Base-by-base conservation (phyloP, 2,329 filamentous ascomycete genomes). In the Sarocladiaceae sp. region DNA sequence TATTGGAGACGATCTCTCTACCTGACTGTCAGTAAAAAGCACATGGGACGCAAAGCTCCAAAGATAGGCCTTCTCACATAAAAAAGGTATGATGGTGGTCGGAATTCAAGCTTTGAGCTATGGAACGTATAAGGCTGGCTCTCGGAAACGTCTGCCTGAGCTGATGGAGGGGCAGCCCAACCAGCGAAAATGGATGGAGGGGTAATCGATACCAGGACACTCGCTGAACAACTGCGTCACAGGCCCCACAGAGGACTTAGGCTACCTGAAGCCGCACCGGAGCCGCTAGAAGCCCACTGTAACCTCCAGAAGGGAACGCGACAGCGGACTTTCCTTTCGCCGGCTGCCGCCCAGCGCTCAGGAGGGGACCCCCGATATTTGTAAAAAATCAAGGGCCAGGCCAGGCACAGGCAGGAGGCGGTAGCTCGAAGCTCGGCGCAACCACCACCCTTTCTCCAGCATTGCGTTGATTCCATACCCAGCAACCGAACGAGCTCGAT, bases 161-260 rank as follows among this genome's bases (percentile, higher is more conserved):
- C n/a, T 29, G n/a, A 47, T 37, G 40, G 45, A 43, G 45, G 45
- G 45, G 45, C 40, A 43, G n/a, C n/a, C n/a, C n/a, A n/a, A n/a
- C n/a, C 20, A 5, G 27, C 27, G 29, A 32, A 32, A 33, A 24
- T 4, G 35, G 37, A 46, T 45, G 47, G 54, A 56, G 55, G 50
- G 55, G 51, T 43, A 43, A 43, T 43, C 27, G 40, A 43, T 43
- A 43, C 6, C 16, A 33, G 26, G 5, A 3, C 26, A 29, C n/a
- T n/a, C n/a, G n/a, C n/a, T n/a, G n/a, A n/a, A n/a, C 6, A 23
- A 27, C 37, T 41, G 40, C 40, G 40, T 43, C 40, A 43, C 40
- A 32, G 18, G 12, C 12, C 40, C 40, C 40, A 21, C 24, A 19
- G 27, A 21, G 37, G 26, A 24, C 37, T 24, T 15, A 41, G 29